Evolutionary conservation across 768 basidiomycete species (phyloP).

Genomic region (Rhizopogon vulgaris): DNA sequence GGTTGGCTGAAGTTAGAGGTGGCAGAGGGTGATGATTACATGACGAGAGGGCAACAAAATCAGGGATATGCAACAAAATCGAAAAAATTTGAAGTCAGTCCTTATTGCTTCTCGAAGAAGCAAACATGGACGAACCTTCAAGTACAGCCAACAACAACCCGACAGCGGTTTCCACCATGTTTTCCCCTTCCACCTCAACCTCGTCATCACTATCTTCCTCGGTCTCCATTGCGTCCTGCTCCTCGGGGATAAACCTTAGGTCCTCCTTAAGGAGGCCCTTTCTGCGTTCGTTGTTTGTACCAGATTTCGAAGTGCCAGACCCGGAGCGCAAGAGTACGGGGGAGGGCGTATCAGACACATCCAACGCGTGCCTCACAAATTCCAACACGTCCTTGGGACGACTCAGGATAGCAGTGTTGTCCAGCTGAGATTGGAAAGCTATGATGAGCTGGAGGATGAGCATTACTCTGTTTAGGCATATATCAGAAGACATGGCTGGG

Average conservation of each 20-base stretch:
- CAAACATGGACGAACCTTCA: slow-evolving; percentile 52
- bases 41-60: slow-evolving; percentile 13
- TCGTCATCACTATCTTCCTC: slow-evolving; percentile 58
- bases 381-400: slow-evolving; percentile 69
- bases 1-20: not conserved
- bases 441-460: slow-evolving; percentile 76
- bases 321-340: slow-evolving; percentile 3
- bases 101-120: not conserved
- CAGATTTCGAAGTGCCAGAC: not conserved
- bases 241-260: slow-evolving; percentile 31
- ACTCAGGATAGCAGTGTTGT: slow-evolving; percentile 51
- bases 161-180: slow-evolving; percentile 72
- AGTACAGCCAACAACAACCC: slow-evolving; percentile 78
- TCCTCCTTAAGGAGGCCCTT: slow-evolving; percentile 27
- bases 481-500: not conserved
- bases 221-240: slow-evolving; percentile 33
- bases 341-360: slow-evolving; percentile 24
- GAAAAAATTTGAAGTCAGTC: not conserved
- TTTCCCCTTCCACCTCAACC: slow-evolving; percentile 38
- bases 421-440: slow-evolving; percentile 70
- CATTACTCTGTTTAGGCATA: slow-evolving; percentile 30
- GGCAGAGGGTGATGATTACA: slow-evolving; percentile 23
- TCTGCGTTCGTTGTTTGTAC: slow-evolving; percentile 1
- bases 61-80: not conserved
- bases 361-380: slow-evolving; percentile 77